A percentile compares a stretch with the other conserved stretches of the same genome.
Evolutionary conservation across 305 asterid species (phyloP).

Genomic region (Fraxinus dipetala): DNA sequence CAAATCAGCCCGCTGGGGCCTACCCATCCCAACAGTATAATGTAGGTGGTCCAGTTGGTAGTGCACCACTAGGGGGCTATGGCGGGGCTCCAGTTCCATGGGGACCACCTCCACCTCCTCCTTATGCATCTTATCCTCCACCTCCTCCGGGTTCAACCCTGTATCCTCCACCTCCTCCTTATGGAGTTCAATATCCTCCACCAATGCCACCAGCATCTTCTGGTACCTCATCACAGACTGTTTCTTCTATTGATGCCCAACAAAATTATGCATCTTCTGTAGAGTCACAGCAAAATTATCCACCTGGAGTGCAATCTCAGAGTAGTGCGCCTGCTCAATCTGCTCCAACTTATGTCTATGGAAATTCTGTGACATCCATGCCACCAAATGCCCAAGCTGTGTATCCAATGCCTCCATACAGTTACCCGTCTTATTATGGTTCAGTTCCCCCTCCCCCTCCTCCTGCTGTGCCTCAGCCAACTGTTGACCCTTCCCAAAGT

Average conservation of each 20-base stretch:
- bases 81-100: conserved; percentile 57
- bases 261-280: conserved; percentile 54
- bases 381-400: conserved; percentile 52
- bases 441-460: conserved; percentile 70
- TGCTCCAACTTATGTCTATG: conserved; percentile 53
- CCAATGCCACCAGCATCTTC: conserved; percentile 59
- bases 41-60: conserved; percentile 66
- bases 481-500: conserved; percentile 57
- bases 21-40: conserved; percentile 81
- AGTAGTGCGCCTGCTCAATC: conserved; percentile 51
- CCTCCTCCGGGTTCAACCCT: conserved; percentile 81
- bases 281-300: conserved; percentile 62
- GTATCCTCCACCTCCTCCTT: conserved; percentile 60
- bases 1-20: conserved; percentile 55
- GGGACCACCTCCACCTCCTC: conserved; percentile 77
- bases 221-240: conserved; percentile 40
- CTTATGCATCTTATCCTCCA: conserved; percentile 65
- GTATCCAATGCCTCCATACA: conserved; percentile 56
- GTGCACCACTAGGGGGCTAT: conserved; percentile 57
- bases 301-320: conserved; percentile 70
- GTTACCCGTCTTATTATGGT: conserved; percentile 62
- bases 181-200: conserved; percentile 66
- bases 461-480: conserved; percentile 44
- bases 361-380: conserved; percentile 47
- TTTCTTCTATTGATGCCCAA: conserved; percentile 45